A percentile compares a stretch with the other conserved stretches of the same genome.
Conservation (phyloP, 1,284 basidiomycete genomes). For the Rhodotorula sp. region DNA sequence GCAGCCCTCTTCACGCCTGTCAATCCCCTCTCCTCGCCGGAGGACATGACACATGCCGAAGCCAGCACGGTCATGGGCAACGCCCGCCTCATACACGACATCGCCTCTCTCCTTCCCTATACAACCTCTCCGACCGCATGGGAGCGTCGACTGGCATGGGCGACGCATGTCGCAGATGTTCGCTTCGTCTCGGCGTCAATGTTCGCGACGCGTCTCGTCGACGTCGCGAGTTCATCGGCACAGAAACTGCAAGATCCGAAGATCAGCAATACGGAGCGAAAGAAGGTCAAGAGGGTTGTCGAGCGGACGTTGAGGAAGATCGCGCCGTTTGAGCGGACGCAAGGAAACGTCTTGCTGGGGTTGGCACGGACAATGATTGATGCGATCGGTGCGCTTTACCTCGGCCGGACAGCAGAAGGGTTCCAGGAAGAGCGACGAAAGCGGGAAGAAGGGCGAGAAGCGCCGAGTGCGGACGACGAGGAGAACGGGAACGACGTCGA, state of each 20-base stretch:
- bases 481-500: constrained; percentile 48
- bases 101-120: constrained; percentile 33
- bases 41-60: constrained; percentile 10
- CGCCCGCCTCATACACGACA: constrained; percentile 33
- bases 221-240: constrained; percentile 25
- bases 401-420: constrained; percentile 19
- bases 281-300: constrained; percentile 28
- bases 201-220: constrained; percentile 33
- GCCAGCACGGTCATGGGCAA: constrained; percentile 37
- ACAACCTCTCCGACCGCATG: constrained; percentile 19
- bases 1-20: constrained; percentile 41
- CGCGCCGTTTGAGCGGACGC: constrained; percentile 33
- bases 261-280: constrained; percentile 2
- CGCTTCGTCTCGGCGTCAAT: constrained; percentile 35
- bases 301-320: constrained; percentile 28
- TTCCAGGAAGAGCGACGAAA: constrained; percentile 20
- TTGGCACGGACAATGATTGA: constrained; percentile 36
- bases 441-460: constrained; percentile 26
- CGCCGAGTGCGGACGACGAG: constrained; percentile 51
- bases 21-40: constrained; percentile 19
- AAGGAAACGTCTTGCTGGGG: constrained; percentile 31
- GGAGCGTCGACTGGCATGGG: constrained; percentile 30
- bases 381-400: constrained; percentile 32
- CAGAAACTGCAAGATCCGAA: constrained; percentile 18
- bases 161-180: constrained; percentile 39